Conservation (phyloP, 345 rosid genomes). For the Hibiscus mutabilis region DNA sequence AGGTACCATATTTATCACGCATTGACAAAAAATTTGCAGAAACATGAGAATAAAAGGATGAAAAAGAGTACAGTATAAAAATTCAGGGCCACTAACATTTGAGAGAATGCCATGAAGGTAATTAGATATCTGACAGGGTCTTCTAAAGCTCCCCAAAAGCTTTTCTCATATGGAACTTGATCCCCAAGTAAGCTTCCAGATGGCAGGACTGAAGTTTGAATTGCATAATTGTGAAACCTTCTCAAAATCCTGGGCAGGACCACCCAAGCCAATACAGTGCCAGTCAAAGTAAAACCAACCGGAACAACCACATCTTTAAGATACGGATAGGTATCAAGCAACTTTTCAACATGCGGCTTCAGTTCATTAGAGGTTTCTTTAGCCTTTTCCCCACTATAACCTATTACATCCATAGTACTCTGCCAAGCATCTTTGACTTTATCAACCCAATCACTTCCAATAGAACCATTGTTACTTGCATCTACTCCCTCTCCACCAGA, state of each 20-base stretch:
- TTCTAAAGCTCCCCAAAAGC: constrained; percentile 88
- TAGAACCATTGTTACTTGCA: constrained; percentile 16
- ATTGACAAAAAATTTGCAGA: not conserved
- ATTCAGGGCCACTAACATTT: constrained; percentile 45
- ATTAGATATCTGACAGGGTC: constrained; percentile 75
- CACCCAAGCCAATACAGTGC: constrained; percentile 70
- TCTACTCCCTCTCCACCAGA: constrained; percentile 32
- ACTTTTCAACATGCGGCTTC: constrained; percentile 49
- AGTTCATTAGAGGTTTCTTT: constrained; percentile 48
- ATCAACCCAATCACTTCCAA: constrained; percentile 47
- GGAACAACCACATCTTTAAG: constrained; percentile 61
- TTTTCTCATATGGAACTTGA: constrained; percentile 65
- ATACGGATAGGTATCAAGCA: constrained; percentile 60
- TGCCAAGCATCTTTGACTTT: constrained; percentile 55
- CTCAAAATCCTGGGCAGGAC: constrained; percentile 79
- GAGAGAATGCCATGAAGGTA: constrained; percentile 75
- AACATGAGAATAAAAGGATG: not conserved
- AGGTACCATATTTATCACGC: constrained; percentile 1
- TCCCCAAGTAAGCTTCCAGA: constrained; percentile 29
- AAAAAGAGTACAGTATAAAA: not conserved
- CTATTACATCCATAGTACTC: constrained; percentile 32
- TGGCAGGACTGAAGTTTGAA: constrained; percentile 45
- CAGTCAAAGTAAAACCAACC: constrained; percentile 42
- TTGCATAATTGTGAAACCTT: constrained; percentile 58
- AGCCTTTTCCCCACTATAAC: constrained; percentile 49